A percentile compares a stretch with the other conserved stretches of the same genome.
These are phyloP conservation scores for Alternaria conjuncta DNA, from an alignment of 2,329 filamentous ascomycete genomes.

Conservation along the genomic window DNA sequence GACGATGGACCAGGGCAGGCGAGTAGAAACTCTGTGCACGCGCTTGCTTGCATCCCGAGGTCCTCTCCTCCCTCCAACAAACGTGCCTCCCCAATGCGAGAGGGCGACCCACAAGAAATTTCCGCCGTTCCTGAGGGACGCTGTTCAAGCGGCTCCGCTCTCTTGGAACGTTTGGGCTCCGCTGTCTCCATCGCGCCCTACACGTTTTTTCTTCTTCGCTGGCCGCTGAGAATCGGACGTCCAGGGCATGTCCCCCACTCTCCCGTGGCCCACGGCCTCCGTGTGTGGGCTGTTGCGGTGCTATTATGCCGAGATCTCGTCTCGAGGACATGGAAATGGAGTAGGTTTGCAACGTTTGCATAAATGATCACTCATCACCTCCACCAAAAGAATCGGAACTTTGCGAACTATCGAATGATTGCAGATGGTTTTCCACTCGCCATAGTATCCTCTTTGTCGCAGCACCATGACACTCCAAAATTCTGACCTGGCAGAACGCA, in stretches of 20 bases:
- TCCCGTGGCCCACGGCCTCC: not conserved
- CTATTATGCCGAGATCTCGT: not conserved
- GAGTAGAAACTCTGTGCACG: not conserved
- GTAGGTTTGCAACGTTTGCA: not conserved
- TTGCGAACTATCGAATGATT: not conserved
- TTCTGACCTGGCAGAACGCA: not conserved
- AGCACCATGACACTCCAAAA: not conserved
- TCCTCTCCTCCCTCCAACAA: not conserved
- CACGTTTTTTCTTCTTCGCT: not conserved
- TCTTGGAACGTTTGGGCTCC: constrained; percentile 7
- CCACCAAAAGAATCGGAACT: not conserved
- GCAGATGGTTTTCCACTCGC: not conserved
- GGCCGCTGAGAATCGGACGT: not conserved
- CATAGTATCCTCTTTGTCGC: not conserved
- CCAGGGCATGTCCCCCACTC: not conserved
- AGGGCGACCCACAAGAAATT: constrained; percentile 7
- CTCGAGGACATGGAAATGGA: not conserved
- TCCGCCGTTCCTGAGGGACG: constrained; percentile 7
- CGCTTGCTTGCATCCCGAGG: not conserved
- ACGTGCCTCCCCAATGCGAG: not conserved
- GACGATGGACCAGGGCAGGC: not conserved
- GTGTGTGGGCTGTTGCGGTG: not conserved
- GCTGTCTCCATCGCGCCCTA: constrained; percentile 2
- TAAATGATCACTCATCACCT: not conserved
- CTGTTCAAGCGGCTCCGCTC: constrained; percentile 1